phyloP scores from a whole-genome alignment of 176 grass and related monocot genomes.

The Alopecurus myosuroides region DNA sequence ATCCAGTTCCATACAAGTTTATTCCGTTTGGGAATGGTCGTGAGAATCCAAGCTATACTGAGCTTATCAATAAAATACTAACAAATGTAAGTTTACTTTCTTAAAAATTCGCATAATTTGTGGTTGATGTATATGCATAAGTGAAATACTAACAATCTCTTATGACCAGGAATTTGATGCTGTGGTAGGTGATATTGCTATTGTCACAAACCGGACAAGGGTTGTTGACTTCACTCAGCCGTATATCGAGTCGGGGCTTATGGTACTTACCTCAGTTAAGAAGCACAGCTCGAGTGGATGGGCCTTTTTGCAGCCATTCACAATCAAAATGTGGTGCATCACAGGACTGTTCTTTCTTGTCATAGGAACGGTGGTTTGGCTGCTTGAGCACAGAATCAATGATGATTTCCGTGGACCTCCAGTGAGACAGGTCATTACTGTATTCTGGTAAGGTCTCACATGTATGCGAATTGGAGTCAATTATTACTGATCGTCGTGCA shows the following conservation, averaged over 20 bases:
- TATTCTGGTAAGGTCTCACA: conserved; percentile 61
- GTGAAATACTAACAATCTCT: neutral
- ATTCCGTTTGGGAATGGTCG: conserved; percentile 54
- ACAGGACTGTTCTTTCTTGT: conserved; percentile 81
- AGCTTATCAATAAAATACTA: conserved; percentile 39
- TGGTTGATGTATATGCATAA: neutral
- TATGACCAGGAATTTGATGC: conserved; percentile 61
- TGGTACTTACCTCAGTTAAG: conserved; percentile 75
- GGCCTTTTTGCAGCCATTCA: conserved; percentile 87
- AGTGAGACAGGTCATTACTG: conserved; percentile 54
- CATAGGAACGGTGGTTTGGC: conserved; percentile 68
- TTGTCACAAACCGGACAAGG: conserved; percentile 70
- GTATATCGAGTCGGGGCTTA: conserved; percentile 60
- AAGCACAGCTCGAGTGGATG: conserved; percentile 45
- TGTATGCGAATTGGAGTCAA: neutral
- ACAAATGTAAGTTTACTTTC: conserved; percentile 61
- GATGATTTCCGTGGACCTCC: conserved; percentile 89
- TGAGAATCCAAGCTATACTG: conserved; percentile 62
- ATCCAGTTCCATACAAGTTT: conserved; percentile 68
- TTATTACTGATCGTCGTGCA: neutral
- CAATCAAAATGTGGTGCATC: conserved; percentile 67
- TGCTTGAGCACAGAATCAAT: conserved; percentile 88
- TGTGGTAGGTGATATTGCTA: conserved; percentile 66
- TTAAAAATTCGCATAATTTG: conserved; percentile 6
- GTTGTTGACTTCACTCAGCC: conserved; percentile 89